Evolutionary conservation across 2,329 filamentous ascomycete species (phyloP).

Genomic region (Trichoderma sp.): DNA sequence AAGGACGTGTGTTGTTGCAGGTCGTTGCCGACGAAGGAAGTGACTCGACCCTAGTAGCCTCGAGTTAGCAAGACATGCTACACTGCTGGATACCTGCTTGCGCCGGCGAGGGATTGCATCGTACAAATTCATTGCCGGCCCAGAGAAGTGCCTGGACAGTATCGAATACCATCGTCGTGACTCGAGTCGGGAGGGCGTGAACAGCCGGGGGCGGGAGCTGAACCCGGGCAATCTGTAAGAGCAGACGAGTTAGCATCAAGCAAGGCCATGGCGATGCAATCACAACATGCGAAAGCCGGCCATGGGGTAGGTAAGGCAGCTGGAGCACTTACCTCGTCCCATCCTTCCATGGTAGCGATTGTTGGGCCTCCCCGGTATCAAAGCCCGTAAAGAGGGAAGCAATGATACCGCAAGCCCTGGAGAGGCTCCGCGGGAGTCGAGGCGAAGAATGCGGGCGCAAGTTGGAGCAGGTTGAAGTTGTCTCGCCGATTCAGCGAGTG

Average conservation of each 20-base stretch:
- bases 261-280: not conserved
- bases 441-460: slow-evolving; percentile 14
- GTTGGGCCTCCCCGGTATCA: slow-evolving; percentile 44
- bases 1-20: slow-evolving; percentile 90
- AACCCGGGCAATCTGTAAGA: slow-evolving; percentile 72
- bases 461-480: not conserved
- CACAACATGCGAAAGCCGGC: not conserved
- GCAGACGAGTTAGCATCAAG: slow-evolving; percentile 26
- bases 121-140: slow-evolving; percentile 88
- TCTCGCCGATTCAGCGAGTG: slow-evolving; percentile 11
- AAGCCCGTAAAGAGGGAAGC: slow-evolving; percentile 34
- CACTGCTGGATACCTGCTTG: slow-evolving; percentile 29
- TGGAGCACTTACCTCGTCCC: slow-evolving; percentile 60
- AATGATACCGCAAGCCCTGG: slow-evolving; percentile 23
- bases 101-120: slow-evolving; percentile 34
- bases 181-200: slow-evolving; percentile 69
- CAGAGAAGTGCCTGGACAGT: slow-evolving; percentile 86
- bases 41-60: slow-evolving; percentile 73
- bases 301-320: not conserved
- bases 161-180: slow-evolving; percentile 86
- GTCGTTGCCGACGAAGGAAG: slow-evolving; percentile 84
- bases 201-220: slow-evolving; percentile 75
- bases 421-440: slow-evolving; percentile 28
- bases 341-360: slow-evolving; percentile 62
- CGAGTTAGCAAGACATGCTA: slow-evolving; percentile 29